Base-by-base conservation (phyloP, 768 basidiomycete genomes). In the Pulveroboletus sp. region DNA sequence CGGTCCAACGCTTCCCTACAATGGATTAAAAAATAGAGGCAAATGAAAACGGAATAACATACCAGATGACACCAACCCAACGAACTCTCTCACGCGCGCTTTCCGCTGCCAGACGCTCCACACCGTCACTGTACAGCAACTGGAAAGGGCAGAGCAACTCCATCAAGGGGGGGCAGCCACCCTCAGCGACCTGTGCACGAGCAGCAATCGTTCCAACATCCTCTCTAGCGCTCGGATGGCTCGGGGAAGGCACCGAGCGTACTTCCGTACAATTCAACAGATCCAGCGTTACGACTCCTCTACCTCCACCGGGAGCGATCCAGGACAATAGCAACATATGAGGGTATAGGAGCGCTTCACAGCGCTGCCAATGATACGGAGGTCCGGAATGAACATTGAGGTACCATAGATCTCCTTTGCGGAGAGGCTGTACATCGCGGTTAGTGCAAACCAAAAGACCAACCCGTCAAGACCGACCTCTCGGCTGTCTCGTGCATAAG, bases 1-100 rank as follows among this genome's bases (percentile, higher is more conserved):
- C 80, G 79, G 58, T 89, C 83, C 16, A 93, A 75, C 0, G 85
- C 83, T 54, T 91, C 89, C 89, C 90, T 93, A 53, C 29, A 47
- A 50, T 11, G 20, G 30, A 24, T 24, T 35, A 19, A 20, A 40
- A 39, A 2, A 32, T 2, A 50, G 31, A 20, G 10, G 13, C 27
- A 40, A 34, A 20, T 29, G 43, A 31, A 22, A 11, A n/a, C n/a
- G n/a, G n/a, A 19, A 14, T 1, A 72, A 82, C 41, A 1, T 60
- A 92, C 93, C 89, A 93, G 47, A 96, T 79, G 5, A 90, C 80
- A 60, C 88, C 89, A 12, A 94, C 91, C 93, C 93, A 96, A 66
- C 86, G 82, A 44, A 91, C 85, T 57, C 93, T 76, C 64, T 93
- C 89, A 50, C 87, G 67, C 7, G 92, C 77, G 55, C 89, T 93